Evolutionary conservation across 441 rosid species (phyloP).

Genomic region (Pelargonium citronellum): DNA sequence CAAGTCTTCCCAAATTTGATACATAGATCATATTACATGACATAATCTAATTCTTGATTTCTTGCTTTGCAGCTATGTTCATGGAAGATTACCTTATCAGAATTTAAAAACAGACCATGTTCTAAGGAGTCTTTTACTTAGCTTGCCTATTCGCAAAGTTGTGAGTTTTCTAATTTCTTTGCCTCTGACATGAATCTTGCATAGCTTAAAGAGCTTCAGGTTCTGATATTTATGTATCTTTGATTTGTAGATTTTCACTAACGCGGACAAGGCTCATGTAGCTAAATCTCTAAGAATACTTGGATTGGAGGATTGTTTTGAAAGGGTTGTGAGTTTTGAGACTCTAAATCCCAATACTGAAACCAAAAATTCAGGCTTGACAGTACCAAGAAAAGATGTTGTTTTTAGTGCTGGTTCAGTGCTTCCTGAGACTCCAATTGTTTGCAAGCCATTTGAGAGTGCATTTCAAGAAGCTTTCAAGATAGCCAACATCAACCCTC

Average conservation of each 20-base stretch:
- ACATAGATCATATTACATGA: not conserved
- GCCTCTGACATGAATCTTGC: too few relatives aligned
- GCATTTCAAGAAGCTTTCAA: conserved; percentile 64
- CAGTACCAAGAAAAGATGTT: conserved; percentile 30
- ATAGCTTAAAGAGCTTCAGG: not conserved
- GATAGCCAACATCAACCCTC: conserved; percentile 59
- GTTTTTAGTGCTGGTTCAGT: conserved; percentile 31
- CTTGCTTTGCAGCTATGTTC: conserved; percentile 49
- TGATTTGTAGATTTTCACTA: conserved; percentile 55
- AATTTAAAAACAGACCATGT: conserved; percentile 73
- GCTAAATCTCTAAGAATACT: conserved; percentile 53
- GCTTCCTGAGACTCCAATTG: conserved; percentile 54
- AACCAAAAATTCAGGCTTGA: conserved; percentile 20
- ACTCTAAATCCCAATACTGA: conserved; percentile 51
- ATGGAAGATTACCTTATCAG: conserved; percentile 75
- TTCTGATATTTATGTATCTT: not conserved
- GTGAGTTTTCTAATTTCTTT: conserved; percentile 34
- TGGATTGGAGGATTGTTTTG: conserved; percentile 88
- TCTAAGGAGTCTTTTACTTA: conserved; percentile 57
- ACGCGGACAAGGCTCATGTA: conserved; percentile 70
- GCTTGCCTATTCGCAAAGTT: conserved; percentile 64
- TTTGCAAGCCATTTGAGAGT: conserved; percentile 78
- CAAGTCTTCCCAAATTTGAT: not conserved
- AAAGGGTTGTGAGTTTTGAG: conserved; percentile 63
- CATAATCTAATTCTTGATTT: not conserved